These are phyloP conservation scores for Candida ipomoeae DNA, from an alignment of 805 yeast genomes.

Conservation along the genomic window DNA sequence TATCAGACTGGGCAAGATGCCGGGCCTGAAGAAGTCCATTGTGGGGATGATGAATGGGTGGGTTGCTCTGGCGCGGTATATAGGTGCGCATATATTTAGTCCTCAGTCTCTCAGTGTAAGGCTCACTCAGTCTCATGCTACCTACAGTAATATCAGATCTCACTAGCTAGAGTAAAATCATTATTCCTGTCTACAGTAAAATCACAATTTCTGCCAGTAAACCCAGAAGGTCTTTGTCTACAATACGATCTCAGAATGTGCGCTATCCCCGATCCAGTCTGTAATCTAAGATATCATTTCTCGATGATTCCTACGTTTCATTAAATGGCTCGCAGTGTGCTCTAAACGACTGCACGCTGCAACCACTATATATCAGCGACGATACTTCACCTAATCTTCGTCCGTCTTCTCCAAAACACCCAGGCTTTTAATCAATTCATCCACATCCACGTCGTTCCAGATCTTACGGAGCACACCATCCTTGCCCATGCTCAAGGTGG, in stretches of 20 bases:
- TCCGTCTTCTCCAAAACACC: conserved; percentile 54
- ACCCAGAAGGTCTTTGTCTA: not conserved
- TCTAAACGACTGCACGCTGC: not conserved
- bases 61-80: not conserved
- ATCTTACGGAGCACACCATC: conserved; percentile 63
- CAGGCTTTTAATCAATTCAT: conserved; percentile 61
- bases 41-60: not conserved
- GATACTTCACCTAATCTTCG: conserved; percentile 13
- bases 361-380: not conserved
- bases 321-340: not conserved
- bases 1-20: conserved; percentile 13
- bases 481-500: conserved; percentile 58
- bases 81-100: not conserved
- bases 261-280: too few species aligned
- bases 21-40: conserved; percentile 23
- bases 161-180: too few species aligned
- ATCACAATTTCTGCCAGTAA: not conserved
- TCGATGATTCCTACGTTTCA: not conserved
- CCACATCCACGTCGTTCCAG: conserved; percentile 78
- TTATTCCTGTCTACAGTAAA: too few species aligned
- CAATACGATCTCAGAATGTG: too few species aligned
- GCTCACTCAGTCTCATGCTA: not conserved
- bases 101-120: too few species aligned
- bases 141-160: too few species aligned
- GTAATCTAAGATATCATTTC: too few species aligned